Evolutionary conservation across 768 basidiomycete genomes (phyloP), one percentile per base, ranked within the genome.

Genomic region (Leccinum barrowsii): DNA sequence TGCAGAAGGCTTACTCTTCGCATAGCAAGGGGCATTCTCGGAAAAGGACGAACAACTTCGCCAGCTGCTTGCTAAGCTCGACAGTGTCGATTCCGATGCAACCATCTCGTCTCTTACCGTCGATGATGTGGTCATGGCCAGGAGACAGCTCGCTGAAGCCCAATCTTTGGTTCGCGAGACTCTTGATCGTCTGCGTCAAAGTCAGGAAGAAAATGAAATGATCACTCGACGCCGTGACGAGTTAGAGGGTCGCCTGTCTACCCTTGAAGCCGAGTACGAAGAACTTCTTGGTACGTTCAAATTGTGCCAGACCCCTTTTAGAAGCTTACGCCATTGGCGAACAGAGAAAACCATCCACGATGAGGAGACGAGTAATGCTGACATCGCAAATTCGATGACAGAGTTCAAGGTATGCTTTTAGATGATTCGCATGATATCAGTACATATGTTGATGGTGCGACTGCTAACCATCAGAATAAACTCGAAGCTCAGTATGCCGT

Each of bases 31-130:
- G n/a, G 86, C 89, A 2, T 90, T 94, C 74, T 94, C 93, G 56
- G 94, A 96, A 79, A 94, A 94, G 78, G 94, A 96, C 73, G 93
- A 96, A 66, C 90, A 94, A 64, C 81, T 97, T 67, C 87, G 94
- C 60, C 83, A 86, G 51, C 83, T 94, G 54, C 80, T 97, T 59
- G 79, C 84, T 12, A 95, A 94, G 70, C 80, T 97, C 64, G 93
- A 96, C 67, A 82, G 80, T 63, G 84, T 93, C 64, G 92, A 94
- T 67, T 80, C 83, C 22, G 80, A 81, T 54, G 72, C 74, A 0
- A 75, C 81, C 55, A 73, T 79, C 12, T 81, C 82, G 19, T 75
- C 82, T 28, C 76, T 94, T 54, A 85, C 87, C 3, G 70, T 84
- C 13, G 92, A 92, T 26, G 92, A 97, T 66, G 73, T 96, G 60